Base-by-base conservation (phyloP, 345 rosid genomes). In the Eucalyptus erythrocorys region DNA sequence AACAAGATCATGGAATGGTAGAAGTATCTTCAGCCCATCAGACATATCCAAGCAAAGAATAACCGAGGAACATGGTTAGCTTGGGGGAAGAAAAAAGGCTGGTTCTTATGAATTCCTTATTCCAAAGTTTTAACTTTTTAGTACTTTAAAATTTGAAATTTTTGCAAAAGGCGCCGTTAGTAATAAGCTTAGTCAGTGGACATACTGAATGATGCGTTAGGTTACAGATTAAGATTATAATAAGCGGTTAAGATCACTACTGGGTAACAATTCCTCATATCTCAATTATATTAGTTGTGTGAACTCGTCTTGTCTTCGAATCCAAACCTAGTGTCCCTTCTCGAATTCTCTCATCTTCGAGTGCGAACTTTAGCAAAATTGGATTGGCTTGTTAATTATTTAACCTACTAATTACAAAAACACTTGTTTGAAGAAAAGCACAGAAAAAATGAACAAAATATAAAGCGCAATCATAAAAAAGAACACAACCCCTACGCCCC, bases 281-380 rank as follows among this genome's bases (percentile, higher is more conserved):
- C 30, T 0, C 22, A 1, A 15, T 4, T 32, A 15, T 32, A 32
- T 15, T 1, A 9, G 1, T 0, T 1, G 5, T 8, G 4, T 0
- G 24, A 68, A 34, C 81, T 37, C 1, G 2, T 34, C 26, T 71
- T 3, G 16, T 34, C 43, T 8, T 19, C 4, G 1, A 16, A 40
- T 68, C 7, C 26, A 6, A 68, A 68, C 13, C 13, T 4, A 68
- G 7, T 17, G 43, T 34, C 13, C 3, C 11, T 1, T 34, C 80
- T 68, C 43, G 1, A 10, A 68, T 1, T 34, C 80, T 68, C 13
- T 34, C 1, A 8, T 34, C 13, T 68, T 34, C 4, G 2, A 17
- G 13, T 68, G 43, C 9, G 43, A 34, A 68, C 1, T 1, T 32
- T 3, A 5, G 26, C 43, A 71, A 34, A 57, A 57, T 26, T 24